Evolutionary conservation across 2,329 filamentous ascomycete species (phyloP).

Genomic region (Hypoxylon sp.): DNA sequence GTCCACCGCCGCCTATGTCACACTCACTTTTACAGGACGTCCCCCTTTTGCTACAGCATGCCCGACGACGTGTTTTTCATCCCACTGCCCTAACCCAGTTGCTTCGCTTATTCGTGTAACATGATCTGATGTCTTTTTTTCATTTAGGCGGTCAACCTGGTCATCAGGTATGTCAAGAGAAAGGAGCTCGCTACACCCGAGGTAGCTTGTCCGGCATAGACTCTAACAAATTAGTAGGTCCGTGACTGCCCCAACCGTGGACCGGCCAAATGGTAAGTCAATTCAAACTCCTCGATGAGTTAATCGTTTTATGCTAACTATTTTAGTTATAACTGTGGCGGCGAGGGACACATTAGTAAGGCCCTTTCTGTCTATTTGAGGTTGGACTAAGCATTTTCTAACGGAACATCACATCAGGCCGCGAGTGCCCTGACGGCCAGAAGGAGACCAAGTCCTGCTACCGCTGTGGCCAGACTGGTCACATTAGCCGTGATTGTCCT

Average conservation of each 20-base stretch:
- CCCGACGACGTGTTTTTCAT: background rate
- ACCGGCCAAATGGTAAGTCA: conserved; percentile 80
- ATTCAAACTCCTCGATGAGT: background rate
- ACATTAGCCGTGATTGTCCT: conserved; percentile 91
- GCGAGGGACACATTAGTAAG: conserved; percentile 83
- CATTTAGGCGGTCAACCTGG: conserved; percentile 75
- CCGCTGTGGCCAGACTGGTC: conserved; percentile 84
- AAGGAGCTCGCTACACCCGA: conserved; percentile 34
- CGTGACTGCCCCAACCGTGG: conserved; percentile 89
- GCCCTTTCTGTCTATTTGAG: conserved; percentile 42
- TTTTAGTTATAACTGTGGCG: conserved; percentile 57
- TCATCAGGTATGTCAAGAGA: conserved; percentile 74
- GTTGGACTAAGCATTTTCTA: conserved; percentile 22
- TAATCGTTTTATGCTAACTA: conserved; percentile 39
- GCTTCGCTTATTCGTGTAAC: conserved; percentile 20
- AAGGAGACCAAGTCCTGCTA: conserved; percentile 88
- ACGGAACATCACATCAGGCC: conserved; percentile 65
- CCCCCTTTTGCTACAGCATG: conserved; percentile 20
- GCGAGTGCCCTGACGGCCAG: conserved; percentile 89
- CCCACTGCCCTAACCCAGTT: background rate
- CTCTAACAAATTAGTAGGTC: conserved; percentile 64
- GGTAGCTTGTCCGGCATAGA: conserved; percentile 22
- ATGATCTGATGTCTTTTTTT: conserved; percentile 48
- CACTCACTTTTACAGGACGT: conserved; percentile 7
- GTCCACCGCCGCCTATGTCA: background rate